Conservation (phyloP, 2,329 filamentous ascomycete species). For the Fusarium sp. region DNA sequence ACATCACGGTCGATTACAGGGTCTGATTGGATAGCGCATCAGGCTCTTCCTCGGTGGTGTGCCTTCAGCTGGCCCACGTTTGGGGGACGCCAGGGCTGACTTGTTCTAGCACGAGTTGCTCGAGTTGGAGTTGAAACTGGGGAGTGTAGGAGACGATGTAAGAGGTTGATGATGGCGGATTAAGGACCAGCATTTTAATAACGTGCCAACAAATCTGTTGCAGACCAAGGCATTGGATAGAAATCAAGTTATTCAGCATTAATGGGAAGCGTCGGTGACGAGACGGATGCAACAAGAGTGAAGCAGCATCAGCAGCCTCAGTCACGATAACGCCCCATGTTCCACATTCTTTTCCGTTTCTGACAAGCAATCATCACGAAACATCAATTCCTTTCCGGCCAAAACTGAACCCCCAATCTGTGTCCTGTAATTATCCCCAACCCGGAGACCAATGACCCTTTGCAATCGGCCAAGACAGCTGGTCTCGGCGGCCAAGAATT, state of each 20-base stretch:
- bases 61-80: conserved; percentile 40
- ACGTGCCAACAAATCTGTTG: conserved; percentile 29
- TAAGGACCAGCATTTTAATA: conserved; percentile 39
- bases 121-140: conserved; percentile 28
- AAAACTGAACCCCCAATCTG: not conserved
- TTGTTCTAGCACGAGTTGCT: conserved; percentile 25
- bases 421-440: not conserved
- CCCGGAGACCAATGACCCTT: conserved; percentile 14
- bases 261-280: conserved; percentile 7
- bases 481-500: conserved; percentile 32
- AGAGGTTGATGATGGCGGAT: conserved; percentile 33
- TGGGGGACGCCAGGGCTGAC: conserved; percentile 37
- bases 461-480: conserved; percentile 23
- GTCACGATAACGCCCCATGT: conserved; percentile 30
- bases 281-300: conserved; percentile 34
- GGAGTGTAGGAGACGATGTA: conserved; percentile 25
- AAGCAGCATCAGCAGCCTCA: conserved; percentile 18
- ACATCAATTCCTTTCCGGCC: not conserved
- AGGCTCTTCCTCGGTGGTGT: conserved; percentile 42
- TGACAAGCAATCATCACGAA: conserved; percentile 10
- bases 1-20: conserved; percentile 30
- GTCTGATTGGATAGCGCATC: conserved; percentile 29
- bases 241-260: conserved; percentile 13
- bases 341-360: conserved; percentile 29
- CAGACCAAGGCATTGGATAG: conserved; percentile 29